Evolutionary conservation across 2,329 filamentous ascomycete species (phyloP).

Genomic region (Talaromyces verruculosus): DNA sequence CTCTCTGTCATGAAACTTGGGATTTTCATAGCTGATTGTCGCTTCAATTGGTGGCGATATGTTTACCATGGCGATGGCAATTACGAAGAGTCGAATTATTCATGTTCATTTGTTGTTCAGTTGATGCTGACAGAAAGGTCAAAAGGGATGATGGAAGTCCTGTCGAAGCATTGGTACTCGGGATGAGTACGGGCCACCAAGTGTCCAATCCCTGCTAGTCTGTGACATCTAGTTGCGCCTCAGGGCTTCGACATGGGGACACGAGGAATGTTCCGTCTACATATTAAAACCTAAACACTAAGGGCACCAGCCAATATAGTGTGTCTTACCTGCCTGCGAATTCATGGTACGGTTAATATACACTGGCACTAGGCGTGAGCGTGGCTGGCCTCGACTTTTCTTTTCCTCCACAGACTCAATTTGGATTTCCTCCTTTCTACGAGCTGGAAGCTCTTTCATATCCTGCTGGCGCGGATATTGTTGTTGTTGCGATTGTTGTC

Average conservation of each 20-base stretch:
- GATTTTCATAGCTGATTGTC: not conserved
- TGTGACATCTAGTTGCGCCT: constrained; percentile 17
- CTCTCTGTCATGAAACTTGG: not conserved
- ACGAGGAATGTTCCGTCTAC: constrained; percentile 9
- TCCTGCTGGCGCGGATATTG: constrained; percentile 19
- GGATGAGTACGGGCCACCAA: not conserved
- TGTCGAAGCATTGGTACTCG: not conserved
- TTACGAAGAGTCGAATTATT: not conserved
- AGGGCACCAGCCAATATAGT: constrained; percentile 9
- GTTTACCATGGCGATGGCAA: not conserved
- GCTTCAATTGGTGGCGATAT: not conserved
- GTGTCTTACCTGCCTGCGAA: constrained; percentile 2
- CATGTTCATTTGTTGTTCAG: not conserved
- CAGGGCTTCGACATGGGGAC: not conserved
- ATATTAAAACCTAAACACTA: constrained; percentile 7
- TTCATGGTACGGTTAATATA: constrained; percentile 14
- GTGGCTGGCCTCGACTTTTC: constrained; percentile 8
- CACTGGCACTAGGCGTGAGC: not conserved
- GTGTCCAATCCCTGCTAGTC: constrained; percentile 16
- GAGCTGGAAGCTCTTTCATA: constrained; percentile 24
- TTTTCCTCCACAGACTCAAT: constrained; percentile 6
- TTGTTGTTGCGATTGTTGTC: not conserved
- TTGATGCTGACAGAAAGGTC: not conserved
- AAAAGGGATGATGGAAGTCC: not conserved
- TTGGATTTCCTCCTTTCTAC: constrained; percentile 12